Evolutionary conservation across 2,329 filamentous ascomycete genomes (phyloP), one percentile per base, ranked within the genome.

Genomic region (Fusarium setosum): DNA sequence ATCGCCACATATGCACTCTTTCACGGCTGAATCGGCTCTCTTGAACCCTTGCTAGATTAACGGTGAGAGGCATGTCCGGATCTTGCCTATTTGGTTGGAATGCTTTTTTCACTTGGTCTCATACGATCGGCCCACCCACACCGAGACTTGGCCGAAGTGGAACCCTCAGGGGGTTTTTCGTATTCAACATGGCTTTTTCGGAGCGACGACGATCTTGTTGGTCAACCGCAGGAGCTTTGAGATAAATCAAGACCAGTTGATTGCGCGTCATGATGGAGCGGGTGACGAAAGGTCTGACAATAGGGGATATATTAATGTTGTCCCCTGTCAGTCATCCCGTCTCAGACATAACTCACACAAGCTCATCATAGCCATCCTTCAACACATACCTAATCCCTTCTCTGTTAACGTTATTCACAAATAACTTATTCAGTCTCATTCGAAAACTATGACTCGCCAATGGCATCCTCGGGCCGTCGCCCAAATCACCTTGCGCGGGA

Each of bases 381-480:
- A 35, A 29, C 5, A 32, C 11, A 23, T 32, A 12, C n/a, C 31
- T 4, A 11, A 20, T 11, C 2, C 15, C 1, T 13, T 31, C 2
- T 31, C 26, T 8, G 12, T 29, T 12, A 8, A 29, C 9, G 3
- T 12, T 29, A 12, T 29, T 29, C 42, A 32, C 18, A 47, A 32
- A 32, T 7, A 20, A 4, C 2, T 10, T 9, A 10, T 18, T 49
- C 5, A 15, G 12, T 15, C n/a, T 35, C 32, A 12, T 8, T 5
- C 4, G 10, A 13, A 5, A 6, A 24, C 6, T 2, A 50, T 50
- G 34, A 9, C 17, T 23, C 47, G 47, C 4, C 40, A 59, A 40
- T 63, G 56, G 59, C 49, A 60, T 20, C 56, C 59, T 18, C 38
- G 48, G 12, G 59, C 59, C 12, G 8, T 63, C 11, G 52, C 52